A percentile compares a stretch with the other conserved stretches of the same genome.
Evolutionary conservation across 352 stramenopile species (phyloP).

Genomic region (Albugo laibachii): DNA sequence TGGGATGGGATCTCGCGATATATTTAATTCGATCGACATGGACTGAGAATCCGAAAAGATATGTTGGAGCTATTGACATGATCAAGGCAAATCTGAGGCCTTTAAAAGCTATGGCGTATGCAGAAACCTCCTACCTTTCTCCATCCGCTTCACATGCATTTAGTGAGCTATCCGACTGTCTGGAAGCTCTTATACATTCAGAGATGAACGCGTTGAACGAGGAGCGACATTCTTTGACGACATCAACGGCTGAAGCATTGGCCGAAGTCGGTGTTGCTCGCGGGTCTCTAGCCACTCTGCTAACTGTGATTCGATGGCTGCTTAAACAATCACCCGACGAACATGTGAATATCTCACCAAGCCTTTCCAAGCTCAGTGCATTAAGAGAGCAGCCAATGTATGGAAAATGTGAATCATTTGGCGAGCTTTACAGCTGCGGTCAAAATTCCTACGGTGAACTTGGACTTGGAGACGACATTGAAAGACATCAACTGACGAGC

Average conservation of each 20-base stretch:
- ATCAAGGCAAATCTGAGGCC: slow-evolving; percentile 39
- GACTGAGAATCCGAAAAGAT: slow-evolving; percentile 39
- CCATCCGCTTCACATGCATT: slow-evolving; percentile 52
- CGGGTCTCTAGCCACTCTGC: slow-evolving; percentile 46
- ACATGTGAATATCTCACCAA: slow-evolving; percentile 26
- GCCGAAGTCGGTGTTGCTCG: slow-evolving; percentile 47
- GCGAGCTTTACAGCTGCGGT: slow-evolving; percentile 70
- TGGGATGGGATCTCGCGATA: slow-evolving; percentile 65
- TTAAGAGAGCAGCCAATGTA: slow-evolving; percentile 78
- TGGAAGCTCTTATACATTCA: slow-evolving; percentile 21
- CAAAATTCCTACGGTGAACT: slow-evolving; percentile 81
- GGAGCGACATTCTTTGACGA: slow-evolving; percentile 14
- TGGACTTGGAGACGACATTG: slow-evolving; percentile 66
- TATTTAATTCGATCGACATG: slow-evolving; percentile 49
- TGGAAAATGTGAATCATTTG: slow-evolving; percentile 63
- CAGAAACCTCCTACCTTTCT: slow-evolving; percentile 68
- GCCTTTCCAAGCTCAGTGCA: slow-evolving; percentile 41
- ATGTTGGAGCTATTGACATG: slow-evolving; percentile 47
- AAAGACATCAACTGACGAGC: slow-evolving; percentile 56
- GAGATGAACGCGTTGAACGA: not conserved
- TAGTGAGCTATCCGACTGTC: slow-evolving; percentile 46
- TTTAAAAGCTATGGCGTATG: slow-evolving; percentile 61
- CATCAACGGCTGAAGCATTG: slow-evolving; percentile 48
- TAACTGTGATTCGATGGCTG: slow-evolving; percentile 49
- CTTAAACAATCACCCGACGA: slow-evolving; percentile 28